A percentile compares a stretch with the other conserved stretches of the same genome.
Conservation (phyloP, 2,329 filamentous ascomycete genomes). For the Cercospora citrullina region DNA sequence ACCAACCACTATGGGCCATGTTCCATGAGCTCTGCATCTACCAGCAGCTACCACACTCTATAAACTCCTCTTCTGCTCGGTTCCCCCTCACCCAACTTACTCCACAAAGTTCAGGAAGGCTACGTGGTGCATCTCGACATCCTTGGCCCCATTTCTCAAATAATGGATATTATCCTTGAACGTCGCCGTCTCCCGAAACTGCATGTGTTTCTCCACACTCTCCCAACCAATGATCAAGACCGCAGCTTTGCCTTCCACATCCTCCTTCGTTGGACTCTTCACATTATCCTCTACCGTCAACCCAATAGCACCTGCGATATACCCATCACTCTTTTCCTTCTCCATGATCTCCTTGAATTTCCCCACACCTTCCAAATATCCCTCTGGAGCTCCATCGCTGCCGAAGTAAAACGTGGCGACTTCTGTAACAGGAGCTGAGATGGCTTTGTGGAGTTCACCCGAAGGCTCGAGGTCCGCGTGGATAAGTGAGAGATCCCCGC, state of each 20-base stretch:
- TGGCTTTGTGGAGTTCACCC: slow-evolving; percentile 23
- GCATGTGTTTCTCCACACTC: slow-evolving; percentile 52
- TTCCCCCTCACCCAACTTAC: neutral
- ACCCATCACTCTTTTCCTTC: slow-evolving; percentile 34
- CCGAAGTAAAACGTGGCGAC: slow-evolving; percentile 49
- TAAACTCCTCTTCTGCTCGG: neutral
- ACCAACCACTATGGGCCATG: neutral
- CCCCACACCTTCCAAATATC: slow-evolving; percentile 39
- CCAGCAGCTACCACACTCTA: neutral
- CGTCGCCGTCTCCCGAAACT: slow-evolving; percentile 46
- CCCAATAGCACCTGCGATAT: slow-evolving; percentile 27
- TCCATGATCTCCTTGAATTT: slow-evolving; percentile 43
- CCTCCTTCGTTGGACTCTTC: slow-evolving; percentile 28
- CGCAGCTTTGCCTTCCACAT: slow-evolving; percentile 45
- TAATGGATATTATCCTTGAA: slow-evolving; percentile 47
- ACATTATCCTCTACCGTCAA: slow-evolving; percentile 32
- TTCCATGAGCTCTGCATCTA: neutral
- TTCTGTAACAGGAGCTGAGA: slow-evolving; percentile 52
- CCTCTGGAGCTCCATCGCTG: slow-evolving; percentile 34
- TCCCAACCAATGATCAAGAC: slow-evolving; percentile 54
- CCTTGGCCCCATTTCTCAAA: slow-evolving; percentile 47
- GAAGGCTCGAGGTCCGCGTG: slow-evolving; percentile 40
- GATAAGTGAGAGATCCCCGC: slow-evolving; percentile 32
- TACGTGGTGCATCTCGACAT: slow-evolving; percentile 50
- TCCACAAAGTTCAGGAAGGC: slow-evolving; percentile 39